Evolutionary conservation across 345 rosid genomes (phyloP).

Genomic region (Capsella bursapastoris): DNA sequence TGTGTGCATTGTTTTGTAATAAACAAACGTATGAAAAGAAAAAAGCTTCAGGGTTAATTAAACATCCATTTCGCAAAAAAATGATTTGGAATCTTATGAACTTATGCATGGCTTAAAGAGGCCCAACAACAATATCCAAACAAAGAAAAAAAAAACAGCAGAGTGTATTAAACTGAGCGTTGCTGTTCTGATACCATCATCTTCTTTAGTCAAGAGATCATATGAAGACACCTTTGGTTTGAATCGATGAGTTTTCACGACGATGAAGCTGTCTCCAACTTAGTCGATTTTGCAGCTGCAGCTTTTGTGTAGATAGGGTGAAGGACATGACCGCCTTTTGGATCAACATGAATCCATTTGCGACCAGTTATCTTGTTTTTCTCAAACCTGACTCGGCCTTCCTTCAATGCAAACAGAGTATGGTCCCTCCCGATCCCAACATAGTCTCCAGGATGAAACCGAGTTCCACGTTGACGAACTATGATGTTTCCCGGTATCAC

Average conservation of each 20-base stretch:
- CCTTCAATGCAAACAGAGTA: constrained; percentile 63
- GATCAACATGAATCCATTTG: constrained; percentile 78
- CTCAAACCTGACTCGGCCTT: constrained; percentile 79
- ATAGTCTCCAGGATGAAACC: constrained; percentile 88
- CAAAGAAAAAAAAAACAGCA: neutral
- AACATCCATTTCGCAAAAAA: neutral
- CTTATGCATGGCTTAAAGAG: neutral
- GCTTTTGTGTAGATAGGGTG: constrained; percentile 65
- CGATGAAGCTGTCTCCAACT: constrained; percentile 37
- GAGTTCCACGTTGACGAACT: constrained; percentile 77
- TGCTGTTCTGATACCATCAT: constrained; percentile 6
- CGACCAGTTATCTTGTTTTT: constrained; percentile 67
- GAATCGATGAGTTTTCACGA: constrained; percentile 18
- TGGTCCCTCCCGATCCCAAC: constrained; percentile 83
- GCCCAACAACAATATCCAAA: neutral
- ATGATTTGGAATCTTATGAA: neutral
- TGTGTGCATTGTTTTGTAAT: neutral
- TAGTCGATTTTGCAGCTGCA: constrained; percentile 31
- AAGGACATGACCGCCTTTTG: constrained; percentile 72
- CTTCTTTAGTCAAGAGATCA: neutral
- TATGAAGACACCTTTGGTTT: constrained; percentile 11
- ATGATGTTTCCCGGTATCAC: constrained; percentile 91
- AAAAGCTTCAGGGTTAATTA: neutral
- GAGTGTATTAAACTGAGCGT: constrained; percentile 3
- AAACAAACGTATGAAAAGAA: neutral